phyloP scores from a whole-genome alignment of 352 stramenopile genomes.

The Aphanomyces astaci region DNA sequence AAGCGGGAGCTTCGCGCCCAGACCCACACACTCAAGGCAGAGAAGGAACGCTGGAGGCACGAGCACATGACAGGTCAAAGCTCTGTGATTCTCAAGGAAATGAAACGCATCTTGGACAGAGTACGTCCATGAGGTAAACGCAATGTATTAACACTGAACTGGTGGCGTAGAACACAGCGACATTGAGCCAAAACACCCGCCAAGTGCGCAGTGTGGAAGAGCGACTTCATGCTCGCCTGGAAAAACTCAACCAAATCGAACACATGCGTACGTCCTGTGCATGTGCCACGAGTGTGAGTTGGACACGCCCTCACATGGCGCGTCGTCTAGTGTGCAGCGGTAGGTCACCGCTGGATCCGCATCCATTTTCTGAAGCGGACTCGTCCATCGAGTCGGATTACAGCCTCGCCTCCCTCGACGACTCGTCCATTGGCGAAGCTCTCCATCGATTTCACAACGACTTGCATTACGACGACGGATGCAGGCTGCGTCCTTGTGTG shows the following conservation, averaged over 20 bases:
- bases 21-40: not conserved
- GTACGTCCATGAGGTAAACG: too few species aligned
- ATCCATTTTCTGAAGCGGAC: not conserved
- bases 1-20: constrained; percentile 1
- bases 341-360: not conserved
- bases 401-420: not conserved
- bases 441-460: not conserved
- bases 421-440: not conserved
- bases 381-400: not conserved
- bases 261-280: not conserved
- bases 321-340: not conserved
- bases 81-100: not conserved
- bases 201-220: not conserved
- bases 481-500: not conserved
- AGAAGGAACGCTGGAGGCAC: constrained; percentile 11
- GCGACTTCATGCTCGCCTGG: not conserved
- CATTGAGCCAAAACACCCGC: constrained; percentile 6
- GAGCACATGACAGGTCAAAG: constrained; percentile 7
- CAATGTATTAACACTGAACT: too few species aligned
- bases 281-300: not conserved
- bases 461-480: not conserved
- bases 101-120: constrained; percentile 12
- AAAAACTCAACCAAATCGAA: not conserved
- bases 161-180: not conserved
- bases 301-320: too few species aligned